Base-by-base conservation (phyloP, 2,329 filamentous ascomycete genomes). In the Trichoderma endophyticum region DNA sequence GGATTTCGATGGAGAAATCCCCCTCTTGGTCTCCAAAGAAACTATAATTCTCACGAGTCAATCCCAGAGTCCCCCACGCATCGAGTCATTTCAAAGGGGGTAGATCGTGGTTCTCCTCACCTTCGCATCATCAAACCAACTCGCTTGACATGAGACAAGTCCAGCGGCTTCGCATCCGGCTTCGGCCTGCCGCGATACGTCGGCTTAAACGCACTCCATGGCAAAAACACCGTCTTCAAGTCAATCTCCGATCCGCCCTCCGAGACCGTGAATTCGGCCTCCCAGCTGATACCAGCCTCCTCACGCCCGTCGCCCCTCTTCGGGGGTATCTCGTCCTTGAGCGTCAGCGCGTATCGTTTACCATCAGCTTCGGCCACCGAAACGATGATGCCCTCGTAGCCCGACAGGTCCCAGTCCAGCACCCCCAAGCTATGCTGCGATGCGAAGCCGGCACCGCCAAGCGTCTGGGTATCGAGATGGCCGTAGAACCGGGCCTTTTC, bases 361-460 rank as follows among this genome's bases (percentile, higher is more conserved):
- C 85, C 84, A 77, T 93, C 91, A 21, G 85, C 83, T 60, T 84
- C 79, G 54, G 72, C 76, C 24, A 92, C 78, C 51, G 83, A 78
- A 5, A 94, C 75, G 74, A 85, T 80, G 28, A 94, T 81, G 3
- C 92, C 92, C 60, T 89, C 85, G 75, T 90, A 92, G 12, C 76
- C 77, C 1, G 86, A 87, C 8, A 96, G 81, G 76, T 96, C 87
- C 87, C 91, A 92, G 28, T 82, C 81, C 15, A 85, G 81, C 51
- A 86, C 82, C 8, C 89, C 88, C 51, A 84, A 86, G 5, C 91
- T 94, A 61, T 91, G 88, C 79, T 95, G 93, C 5, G 91, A 93
- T 11, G 93, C 93, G 78, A 97, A 96, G 6, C 93, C 93, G 1
- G 93, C 93, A 34, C 92, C 93, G 30, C 93, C 93, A 0, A 96